Evolutionary conservation across 352 stramenopile species (phyloP).

Genomic region (Phytophthora multivora): DNA sequence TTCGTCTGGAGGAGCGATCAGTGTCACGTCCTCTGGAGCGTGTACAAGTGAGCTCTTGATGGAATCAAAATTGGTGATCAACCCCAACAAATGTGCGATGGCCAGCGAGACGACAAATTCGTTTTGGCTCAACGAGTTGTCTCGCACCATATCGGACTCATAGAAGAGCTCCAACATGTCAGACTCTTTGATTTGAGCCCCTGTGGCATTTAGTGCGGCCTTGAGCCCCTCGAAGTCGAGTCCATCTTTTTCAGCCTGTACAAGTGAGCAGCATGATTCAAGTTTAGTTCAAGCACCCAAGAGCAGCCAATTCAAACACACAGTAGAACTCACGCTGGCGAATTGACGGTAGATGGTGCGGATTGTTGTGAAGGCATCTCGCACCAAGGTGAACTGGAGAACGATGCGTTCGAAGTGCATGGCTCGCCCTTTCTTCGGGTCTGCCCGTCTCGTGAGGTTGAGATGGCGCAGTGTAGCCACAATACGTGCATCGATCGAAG

Average conservation of each 20-base stretch:
- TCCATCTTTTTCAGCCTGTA: slow-evolving; percentile 53
- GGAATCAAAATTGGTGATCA: slow-evolving; percentile 79
- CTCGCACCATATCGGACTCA: slow-evolving; percentile 89
- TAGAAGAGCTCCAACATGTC: slow-evolving; percentile 86
- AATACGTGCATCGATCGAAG: slow-evolving; percentile 71
- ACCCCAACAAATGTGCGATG: slow-evolving; percentile 79
- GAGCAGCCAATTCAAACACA: background rate
- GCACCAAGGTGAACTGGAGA: slow-evolving; percentile 70
- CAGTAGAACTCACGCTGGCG: slow-evolving; percentile 43
- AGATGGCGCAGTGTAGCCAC: slow-evolving; percentile 65
- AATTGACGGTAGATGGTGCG: slow-evolving; percentile 72
- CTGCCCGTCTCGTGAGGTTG: slow-evolving; percentile 55
- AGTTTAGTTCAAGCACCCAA: background rate
- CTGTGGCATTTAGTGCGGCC: slow-evolving; percentile 54
- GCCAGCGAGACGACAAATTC: slow-evolving; percentile 88
- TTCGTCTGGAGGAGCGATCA: slow-evolving; percentile 30
- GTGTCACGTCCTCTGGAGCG: slow-evolving; percentile 42
- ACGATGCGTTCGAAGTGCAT: slow-evolving; percentile 83
- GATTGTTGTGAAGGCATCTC: slow-evolving; percentile 68
- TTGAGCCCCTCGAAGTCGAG: slow-evolving; percentile 77
- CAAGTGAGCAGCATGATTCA: background rate
- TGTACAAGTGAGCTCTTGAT: slow-evolving; percentile 41
- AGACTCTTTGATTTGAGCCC: slow-evolving; percentile 67
- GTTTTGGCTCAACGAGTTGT: slow-evolving; percentile 85
- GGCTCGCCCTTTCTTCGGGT: slow-evolving; percentile 48